These are phyloP conservation scores for Raddia distichophylla DNA, from an alignment of 176 grass and related monocot genomes.

Conservation along the genomic window DNA sequence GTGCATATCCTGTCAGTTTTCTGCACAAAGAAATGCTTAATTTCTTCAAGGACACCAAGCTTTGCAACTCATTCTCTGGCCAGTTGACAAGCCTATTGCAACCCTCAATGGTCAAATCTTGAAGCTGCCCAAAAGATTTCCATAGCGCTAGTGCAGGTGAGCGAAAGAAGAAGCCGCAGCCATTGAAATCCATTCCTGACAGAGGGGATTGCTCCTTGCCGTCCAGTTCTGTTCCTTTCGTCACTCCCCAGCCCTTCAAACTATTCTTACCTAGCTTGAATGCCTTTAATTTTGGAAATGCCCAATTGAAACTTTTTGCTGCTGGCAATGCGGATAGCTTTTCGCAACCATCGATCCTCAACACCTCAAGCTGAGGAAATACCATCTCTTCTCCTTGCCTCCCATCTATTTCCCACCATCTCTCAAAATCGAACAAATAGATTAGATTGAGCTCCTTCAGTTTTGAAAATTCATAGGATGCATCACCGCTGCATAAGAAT, in stretches of 20 bases:
- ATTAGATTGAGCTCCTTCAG: neutral
- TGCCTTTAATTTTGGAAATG: neutral
- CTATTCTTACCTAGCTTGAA: neutral
- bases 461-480: neutral
- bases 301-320: neutral
- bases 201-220: neutral
- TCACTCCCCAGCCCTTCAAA: neutral
- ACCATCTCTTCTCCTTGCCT: neutral
- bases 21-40: too few species aligned
- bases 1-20: too few species aligned
- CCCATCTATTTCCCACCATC: neutral
- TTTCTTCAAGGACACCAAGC: too few species aligned
- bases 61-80: too few species aligned
- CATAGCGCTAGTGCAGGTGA: neutral
- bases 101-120: fast-evolving
- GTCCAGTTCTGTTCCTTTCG: neutral
- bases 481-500: neutral
- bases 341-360: neutral
- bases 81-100: neutral
- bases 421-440: neutral
- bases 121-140: neutral
- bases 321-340: neutral
- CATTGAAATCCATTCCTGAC: fast-evolving
- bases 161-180: neutral
- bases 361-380: neutral